A percentile compares a stretch with the other conserved stretches of the same genome.
phyloP scores from a whole-genome alignment of 768 basidiomycete species.

The Leccinum boreale region DNA sequence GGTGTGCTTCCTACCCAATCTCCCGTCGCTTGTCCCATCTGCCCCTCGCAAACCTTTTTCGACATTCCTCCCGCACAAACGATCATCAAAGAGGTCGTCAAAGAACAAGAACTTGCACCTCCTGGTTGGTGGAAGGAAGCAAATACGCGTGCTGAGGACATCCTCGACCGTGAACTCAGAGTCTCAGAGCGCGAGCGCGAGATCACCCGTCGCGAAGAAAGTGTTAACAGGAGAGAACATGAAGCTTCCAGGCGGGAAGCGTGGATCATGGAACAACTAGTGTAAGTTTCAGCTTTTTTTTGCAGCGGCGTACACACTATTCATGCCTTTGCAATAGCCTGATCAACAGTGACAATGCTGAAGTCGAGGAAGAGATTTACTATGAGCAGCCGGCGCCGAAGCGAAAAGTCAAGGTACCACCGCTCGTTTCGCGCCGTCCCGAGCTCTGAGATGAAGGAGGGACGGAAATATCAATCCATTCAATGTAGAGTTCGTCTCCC shows the following conservation, averaged over 20 bases:
- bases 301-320: background rate
- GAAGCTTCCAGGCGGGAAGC: constrained; percentile 83
- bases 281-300: constrained; percentile 46
- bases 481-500: constrained; percentile 72
- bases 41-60: constrained; percentile 49
- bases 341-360: constrained; percentile 64
- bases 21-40: constrained; percentile 54
- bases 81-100: constrained; percentile 84
- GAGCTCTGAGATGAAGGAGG: constrained; percentile 96
- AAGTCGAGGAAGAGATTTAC: constrained; percentile 75
- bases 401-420: constrained; percentile 89
- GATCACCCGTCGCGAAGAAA: constrained; percentile 82
- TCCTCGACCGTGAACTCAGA: constrained; percentile 81
- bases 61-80: constrained; percentile 69
- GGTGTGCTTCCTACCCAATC: constrained; percentile 64
- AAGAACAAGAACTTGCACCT: constrained; percentile 74
- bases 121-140: constrained; percentile 75
- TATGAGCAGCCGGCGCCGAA: constrained; percentile 68
- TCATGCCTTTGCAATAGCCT: constrained; percentile 39
- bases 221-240: constrained; percentile 80
- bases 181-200: constrained; percentile 84
- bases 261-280: constrained; percentile 93
- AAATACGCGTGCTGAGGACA: constrained; percentile 72
- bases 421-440: constrained; percentile 78
- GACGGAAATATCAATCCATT: constrained; percentile 25